These are phyloP conservation scores for Phaeoacremonium minimum DNA, from an alignment of 2,329 filamentous ascomycete genomes.

Conservation along the genomic window DNA sequence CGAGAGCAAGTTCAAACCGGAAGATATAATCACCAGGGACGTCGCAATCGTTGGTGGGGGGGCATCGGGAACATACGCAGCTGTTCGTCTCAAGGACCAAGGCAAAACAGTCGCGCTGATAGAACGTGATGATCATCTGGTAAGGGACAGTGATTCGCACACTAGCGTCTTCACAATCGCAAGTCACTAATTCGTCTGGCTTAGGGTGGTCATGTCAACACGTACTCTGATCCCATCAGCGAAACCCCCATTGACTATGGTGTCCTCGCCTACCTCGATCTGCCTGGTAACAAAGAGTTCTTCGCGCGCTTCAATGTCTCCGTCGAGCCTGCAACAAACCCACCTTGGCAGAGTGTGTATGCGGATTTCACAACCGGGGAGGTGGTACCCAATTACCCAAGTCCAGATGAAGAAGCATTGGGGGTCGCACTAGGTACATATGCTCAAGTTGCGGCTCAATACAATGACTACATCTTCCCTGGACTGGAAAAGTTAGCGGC, in stretches of 20 bases:
- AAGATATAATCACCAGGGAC: constrained; percentile 7
- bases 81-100: constrained; percentile 9
- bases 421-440: too few relatives aligned
- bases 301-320: constrained; percentile 33
- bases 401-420: too few relatives aligned
- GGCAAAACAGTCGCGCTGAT: constrained; percentile 13
- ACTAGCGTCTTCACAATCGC: too few relatives aligned
- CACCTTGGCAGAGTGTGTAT: constrained; percentile 19
- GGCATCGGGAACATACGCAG: constrained; percentile 11
- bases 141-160: too few relatives aligned
- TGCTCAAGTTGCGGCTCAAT: too few relatives aligned
- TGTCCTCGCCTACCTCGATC: constrained; percentile 26
- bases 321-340: constrained; percentile 10
- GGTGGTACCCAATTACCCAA: too few relatives aligned
- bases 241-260: constrained; percentile 22
- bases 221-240: constrained; percentile 33
- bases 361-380: constrained; percentile 28
- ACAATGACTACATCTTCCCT: too few relatives aligned
- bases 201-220: constrained; percentile 40
- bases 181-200: too few relatives aligned
- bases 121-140: constrained; percentile 6
- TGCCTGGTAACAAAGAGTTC: constrained; percentile 22
- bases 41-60: constrained; percentile 15
- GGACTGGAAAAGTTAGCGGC: too few relatives aligned
- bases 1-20: too few relatives aligned